A percentile compares a stretch with the other conserved stretches of the same genome.
phyloP scores from a whole-genome alignment of 2,329 filamentous ascomycete genomes.

The Sporothrix inflata region DNA sequence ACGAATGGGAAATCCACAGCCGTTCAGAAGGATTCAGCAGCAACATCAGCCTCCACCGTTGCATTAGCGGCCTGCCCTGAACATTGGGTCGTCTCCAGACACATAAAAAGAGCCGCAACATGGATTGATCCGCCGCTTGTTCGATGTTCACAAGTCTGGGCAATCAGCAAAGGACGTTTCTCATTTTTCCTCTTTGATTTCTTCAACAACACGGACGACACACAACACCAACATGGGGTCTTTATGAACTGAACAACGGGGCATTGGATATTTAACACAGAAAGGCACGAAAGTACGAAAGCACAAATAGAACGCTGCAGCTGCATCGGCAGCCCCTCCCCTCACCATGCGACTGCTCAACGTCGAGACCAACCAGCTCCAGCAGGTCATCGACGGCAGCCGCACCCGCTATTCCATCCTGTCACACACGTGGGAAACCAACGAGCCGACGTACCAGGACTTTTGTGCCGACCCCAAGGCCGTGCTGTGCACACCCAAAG shows the following conservation, averaged over 20 bases:
- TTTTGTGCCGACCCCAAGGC: background rate
- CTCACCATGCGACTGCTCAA: background rate
- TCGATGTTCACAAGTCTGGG: background rate
- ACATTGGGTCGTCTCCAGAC: no score
- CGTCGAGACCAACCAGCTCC: background rate
- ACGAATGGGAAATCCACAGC: background rate
- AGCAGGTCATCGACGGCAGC: background rate
- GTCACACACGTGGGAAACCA: conserved; percentile 9
- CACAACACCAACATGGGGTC: no score
- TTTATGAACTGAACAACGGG: no score
- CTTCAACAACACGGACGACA: no score
- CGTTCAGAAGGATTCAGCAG: no score
- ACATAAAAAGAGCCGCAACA: background rate
- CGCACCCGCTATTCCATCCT: background rate
- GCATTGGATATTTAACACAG: no score
- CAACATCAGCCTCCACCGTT: background rate
- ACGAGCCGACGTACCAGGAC: background rate
- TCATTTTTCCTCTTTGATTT: no score
- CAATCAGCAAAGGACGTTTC: background rate
- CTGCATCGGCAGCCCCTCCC: background rate
- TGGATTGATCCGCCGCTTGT: background rate
- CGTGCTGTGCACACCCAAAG: background rate
- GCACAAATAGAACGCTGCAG: no score
- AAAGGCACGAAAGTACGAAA: no score
- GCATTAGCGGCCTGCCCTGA: background rate